A percentile compares a stretch with the other conserved stretches of the same genome.
These are phyloP conservation scores for Fusarium tuaranense DNA, from an alignment of 2,329 filamentous ascomycete genomes.

Conservation along the genomic window DNA sequence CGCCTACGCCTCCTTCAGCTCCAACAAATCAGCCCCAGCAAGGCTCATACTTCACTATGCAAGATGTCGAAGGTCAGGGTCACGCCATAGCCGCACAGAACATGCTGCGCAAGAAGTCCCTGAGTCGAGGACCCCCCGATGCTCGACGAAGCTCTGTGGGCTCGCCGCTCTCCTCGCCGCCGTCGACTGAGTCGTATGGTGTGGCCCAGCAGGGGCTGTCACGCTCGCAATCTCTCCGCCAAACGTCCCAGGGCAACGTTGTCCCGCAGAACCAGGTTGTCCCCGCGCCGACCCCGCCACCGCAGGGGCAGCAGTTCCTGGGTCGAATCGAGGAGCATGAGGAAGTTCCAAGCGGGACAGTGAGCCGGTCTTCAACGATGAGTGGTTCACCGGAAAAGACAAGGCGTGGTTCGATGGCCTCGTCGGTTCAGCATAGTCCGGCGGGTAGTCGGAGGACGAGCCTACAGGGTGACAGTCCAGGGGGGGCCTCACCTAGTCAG, in stretches of 20 bases:
- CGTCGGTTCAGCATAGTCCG: constrained; percentile 32
- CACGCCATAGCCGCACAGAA: constrained; percentile 38
- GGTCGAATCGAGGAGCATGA: constrained; percentile 44
- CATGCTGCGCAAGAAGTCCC: constrained; percentile 39
- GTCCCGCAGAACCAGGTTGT: constrained; percentile 17
- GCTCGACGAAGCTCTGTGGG: constrained; percentile 37
- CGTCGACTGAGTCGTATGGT: constrained; percentile 8
- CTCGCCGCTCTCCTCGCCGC: constrained; percentile 21
- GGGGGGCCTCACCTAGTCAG: constrained; percentile 19
- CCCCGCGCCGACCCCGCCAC: constrained; percentile 13
- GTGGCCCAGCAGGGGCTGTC: constrained; percentile 8
- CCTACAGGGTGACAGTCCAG: constrained; percentile 32
- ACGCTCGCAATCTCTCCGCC: constrained; percentile 27
- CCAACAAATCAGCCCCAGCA: constrained; percentile 26
- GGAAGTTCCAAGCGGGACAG: constrained; percentile 24
- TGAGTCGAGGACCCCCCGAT: constrained; percentile 30
- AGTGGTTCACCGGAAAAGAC: constrained; percentile 24
- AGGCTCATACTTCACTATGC: constrained; percentile 36
- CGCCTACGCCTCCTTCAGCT: constrained; percentile 31
- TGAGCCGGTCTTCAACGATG: constrained; percentile 34
- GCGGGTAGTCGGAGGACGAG: constrained; percentile 38
- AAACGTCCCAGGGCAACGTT: constrained; percentile 24
- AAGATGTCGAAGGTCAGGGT: constrained; percentile 34
- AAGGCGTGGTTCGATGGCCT: constrained; percentile 29
- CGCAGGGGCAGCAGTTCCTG: constrained; percentile 32